A percentile compares a stretch with the other conserved stretches of the same genome.
phyloP scores from a whole-genome alignment of 768 basidiomycete genomes.

The Xerocomellus chrysenteron region DNA sequence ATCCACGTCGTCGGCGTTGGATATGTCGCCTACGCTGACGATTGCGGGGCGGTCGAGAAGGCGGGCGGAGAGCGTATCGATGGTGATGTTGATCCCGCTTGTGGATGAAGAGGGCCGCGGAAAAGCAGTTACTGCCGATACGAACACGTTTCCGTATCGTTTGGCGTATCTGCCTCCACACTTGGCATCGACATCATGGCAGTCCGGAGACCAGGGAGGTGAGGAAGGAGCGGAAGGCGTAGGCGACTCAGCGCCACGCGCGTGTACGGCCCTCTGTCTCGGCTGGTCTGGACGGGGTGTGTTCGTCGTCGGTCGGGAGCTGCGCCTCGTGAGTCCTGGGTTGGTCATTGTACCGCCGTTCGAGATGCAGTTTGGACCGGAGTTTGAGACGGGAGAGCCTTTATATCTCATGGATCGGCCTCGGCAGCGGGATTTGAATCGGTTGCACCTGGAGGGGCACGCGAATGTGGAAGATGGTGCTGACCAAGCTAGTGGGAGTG shows the following conservation, averaged over 20 bases:
- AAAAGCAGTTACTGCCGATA: neutral
- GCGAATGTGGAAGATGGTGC: neutral
- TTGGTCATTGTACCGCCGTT: slow-evolving; percentile 27
- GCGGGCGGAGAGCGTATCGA: slow-evolving; percentile 11
- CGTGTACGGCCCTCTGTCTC: slow-evolving; percentile 21
- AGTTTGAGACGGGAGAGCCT: slow-evolving; percentile 24
- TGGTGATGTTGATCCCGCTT: slow-evolving; percentile 28
- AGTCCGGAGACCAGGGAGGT: neutral
- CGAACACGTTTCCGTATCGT: slow-evolving; percentile 20
- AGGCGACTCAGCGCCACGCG: neutral
- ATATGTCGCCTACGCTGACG: slow-evolving; percentile 19
- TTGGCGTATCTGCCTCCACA: slow-evolving; percentile 17
- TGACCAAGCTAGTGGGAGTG: neutral
- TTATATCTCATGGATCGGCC: slow-evolving; percentile 15
- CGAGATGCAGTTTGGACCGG: slow-evolving; percentile 31
- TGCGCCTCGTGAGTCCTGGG: slow-evolving; percentile 24
- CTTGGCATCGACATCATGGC: neutral
- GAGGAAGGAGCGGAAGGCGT: neutral
- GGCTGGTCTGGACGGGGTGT: slow-evolving; percentile 31
- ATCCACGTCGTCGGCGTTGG: neutral
- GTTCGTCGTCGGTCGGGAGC: slow-evolving; percentile 23
- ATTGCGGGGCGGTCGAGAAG: slow-evolving; percentile 25
- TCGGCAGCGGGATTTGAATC: neutral
- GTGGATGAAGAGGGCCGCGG: neutral
- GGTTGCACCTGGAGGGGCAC: neutral